Base-by-base conservation (phyloP, 139 green algal species). In the Closterium sp. region DNA sequence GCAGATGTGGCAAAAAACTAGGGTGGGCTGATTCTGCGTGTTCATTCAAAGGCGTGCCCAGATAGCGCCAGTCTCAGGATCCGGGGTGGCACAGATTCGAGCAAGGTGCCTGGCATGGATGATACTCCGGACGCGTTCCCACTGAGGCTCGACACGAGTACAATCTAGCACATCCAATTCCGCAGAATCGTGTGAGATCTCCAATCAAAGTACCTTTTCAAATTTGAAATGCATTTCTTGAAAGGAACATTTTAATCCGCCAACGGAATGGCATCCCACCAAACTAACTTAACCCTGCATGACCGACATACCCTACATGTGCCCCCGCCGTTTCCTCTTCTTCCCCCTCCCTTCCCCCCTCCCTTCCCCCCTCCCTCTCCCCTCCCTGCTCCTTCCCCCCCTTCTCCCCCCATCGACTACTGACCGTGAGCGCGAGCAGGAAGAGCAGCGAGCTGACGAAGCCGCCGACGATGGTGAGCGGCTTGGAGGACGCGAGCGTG, bases 391-490 rank as follows among this genome's bases (percentile, higher is more conserved):
- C 38, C 4, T 9, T 6, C 38, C 2, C 38, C 38, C 38, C 2
- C 4, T 45, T 45, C 38, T 45, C 38, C 38, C 38, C 50, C 50
- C 13, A 73, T 73, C 50, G 10, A 73, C 50, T 73, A 22, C 17
- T 73, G 50, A 73, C 91, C 89, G 91, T 94, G 70, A 94, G 89
- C 28, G 45, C 70, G 13, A 94, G 89, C n/a, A 94, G 89, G 89
- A 94, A 94, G 30, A 94, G 91, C 4, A 94, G 34, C 9, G 90
- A 4, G 91, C 89, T 91, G 89, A 94, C 29, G 85, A 94, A 90
- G 19, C 91, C 91, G 17, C 91, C 91, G 62, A 94, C 27, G 62
- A 94, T 94, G 31, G 91, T 94, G 70, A 94, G 28, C 91, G n/a
- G 22, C 89, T 94, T 91, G 70, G 91, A 88, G 89, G 91, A 94